phyloP scores from a whole-genome alignment of 768 basidiomycete genomes.

The Hydnum rufescens region DNA sequence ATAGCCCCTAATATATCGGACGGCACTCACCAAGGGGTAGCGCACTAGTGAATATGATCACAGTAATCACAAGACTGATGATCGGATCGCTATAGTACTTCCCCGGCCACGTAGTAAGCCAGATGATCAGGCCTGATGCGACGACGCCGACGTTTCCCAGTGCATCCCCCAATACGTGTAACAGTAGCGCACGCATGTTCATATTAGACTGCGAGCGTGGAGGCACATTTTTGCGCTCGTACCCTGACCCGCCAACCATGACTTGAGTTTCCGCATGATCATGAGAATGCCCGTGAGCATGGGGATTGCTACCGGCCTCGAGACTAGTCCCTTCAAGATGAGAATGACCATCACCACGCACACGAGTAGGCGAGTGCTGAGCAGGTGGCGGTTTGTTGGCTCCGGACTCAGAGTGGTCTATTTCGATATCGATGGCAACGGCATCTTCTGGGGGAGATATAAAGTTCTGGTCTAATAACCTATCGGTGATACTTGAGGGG shows the following conservation, averaged over 20 bases:
- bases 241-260: constrained; percentile 11
- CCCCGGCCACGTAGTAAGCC: constrained; percentile 67
- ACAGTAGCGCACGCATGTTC: constrained; percentile 93
- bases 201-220: constrained; percentile 39
- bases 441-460: constrained; percentile 1
- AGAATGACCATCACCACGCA: constrained; percentile 11
- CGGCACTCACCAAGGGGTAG: constrained; percentile 39
- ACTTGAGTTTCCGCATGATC: constrained; percentile 5
- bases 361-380: neutral
- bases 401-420: neutral
- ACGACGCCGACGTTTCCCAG: constrained; percentile 97
- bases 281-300: neutral
- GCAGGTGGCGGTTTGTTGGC: neutral
- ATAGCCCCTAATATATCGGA: neutral
- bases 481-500: neutral
- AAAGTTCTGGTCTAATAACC: too few species aligned
- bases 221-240: constrained; percentile 7
- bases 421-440: neutral
- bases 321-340: constrained; percentile 2
- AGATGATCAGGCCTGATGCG: constrained; percentile 82
- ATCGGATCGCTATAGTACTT: constrained; percentile 86
- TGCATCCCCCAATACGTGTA: constrained; percentile 94
- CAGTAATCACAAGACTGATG: constrained; percentile 84
- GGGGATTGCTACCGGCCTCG: neutral
- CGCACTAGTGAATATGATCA: constrained; percentile 92